Percentiles rank a stretch among this genome's conserved stretches.
Conservation (phyloP, 129 eudicot genomes). For the Kitagawia praeruptora region DNA sequence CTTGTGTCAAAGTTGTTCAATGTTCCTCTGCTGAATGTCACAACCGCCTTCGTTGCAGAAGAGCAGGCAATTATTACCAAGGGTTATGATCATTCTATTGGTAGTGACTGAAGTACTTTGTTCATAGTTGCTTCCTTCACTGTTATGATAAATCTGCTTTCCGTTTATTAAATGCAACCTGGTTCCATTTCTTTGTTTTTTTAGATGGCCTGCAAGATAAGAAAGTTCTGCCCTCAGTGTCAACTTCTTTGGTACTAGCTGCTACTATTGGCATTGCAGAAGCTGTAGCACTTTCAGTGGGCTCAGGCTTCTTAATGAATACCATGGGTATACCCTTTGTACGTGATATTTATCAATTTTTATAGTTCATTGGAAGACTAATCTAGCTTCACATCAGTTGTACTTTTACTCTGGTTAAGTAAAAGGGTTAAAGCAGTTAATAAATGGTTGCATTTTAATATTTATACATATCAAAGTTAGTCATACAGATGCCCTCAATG, state of each 20-base stretch:
- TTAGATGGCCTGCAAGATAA: constrained; percentile 32
- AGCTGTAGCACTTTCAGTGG: constrained; percentile 72
- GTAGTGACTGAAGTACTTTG: constrained; percentile 30
- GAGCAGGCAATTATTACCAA: constrained; percentile 60
- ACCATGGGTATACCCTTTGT: constrained; percentile 96
- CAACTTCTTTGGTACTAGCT: constrained; percentile 77
- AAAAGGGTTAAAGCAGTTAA: neutral
- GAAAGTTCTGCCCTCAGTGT: constrained; percentile 73
- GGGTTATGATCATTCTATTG: constrained; percentile 22
- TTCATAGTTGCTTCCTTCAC: neutral
- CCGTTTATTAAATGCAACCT: constrained; percentile 8
- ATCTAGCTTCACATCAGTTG: neutral
- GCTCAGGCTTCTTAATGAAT: constrained; percentile 74
- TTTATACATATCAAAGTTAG: neutral
- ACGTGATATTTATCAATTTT: constrained; percentile 41
- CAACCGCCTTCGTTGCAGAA: constrained; percentile 96
- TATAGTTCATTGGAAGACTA: neutral
- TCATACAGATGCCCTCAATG: neutral
- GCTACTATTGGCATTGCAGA: constrained; percentile 66
- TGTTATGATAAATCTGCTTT: neutral
- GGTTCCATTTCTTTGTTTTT: constrained; percentile 14
- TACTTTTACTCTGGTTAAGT: neutral
- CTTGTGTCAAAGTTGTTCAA: constrained; percentile 86
- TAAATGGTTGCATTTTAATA: neutral
- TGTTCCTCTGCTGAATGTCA: constrained; percentile 85